These are phyloP conservation scores for Allantophomopsis cytisporea DNA, from an alignment of 2,329 filamentous ascomycete species.

Conservation along the genomic window DNA sequence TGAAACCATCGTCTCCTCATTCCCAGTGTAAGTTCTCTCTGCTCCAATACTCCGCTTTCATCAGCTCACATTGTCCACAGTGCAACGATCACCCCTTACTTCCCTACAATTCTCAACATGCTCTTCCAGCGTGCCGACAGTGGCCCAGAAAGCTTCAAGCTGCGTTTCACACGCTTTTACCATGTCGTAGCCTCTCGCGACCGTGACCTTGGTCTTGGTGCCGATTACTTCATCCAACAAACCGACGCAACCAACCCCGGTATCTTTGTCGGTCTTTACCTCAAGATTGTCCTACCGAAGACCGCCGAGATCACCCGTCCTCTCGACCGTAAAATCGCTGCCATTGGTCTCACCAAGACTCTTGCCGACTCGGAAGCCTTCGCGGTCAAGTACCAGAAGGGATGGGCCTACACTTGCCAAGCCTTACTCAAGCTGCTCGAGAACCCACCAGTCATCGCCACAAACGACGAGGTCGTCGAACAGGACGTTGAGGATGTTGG, in stretches of 20 bases:
- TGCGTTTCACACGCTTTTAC: slow-evolving; percentile 87
- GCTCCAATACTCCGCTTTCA: slow-evolving; percentile 2
- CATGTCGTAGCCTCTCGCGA: slow-evolving; percentile 70
- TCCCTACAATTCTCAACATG: slow-evolving; percentile 57
- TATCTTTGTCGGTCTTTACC: slow-evolving; percentile 76
- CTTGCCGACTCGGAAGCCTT: slow-evolving; percentile 79
- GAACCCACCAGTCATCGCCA: slow-evolving; percentile 63
- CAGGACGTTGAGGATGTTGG: slow-evolving; percentile 89
- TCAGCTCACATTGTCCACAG: background rate
- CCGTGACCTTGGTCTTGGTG: slow-evolving; percentile 67
- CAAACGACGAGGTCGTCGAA: slow-evolving; percentile 69
- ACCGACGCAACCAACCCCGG: slow-evolving; percentile 70
- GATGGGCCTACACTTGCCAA: slow-evolving; percentile 84
- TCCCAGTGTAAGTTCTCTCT: slow-evolving; percentile 47
- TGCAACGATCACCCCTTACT: slow-evolving; percentile 10
- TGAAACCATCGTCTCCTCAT: slow-evolving; percentile 61
- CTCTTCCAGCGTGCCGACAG: slow-evolving; percentile 62
- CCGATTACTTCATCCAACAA: slow-evolving; percentile 81
- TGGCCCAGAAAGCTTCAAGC: slow-evolving; percentile 64
- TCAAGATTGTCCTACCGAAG: slow-evolving; percentile 72
- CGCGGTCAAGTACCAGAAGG: slow-evolving; percentile 68
- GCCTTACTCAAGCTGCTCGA: slow-evolving; percentile 80
- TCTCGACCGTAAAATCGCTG: slow-evolving; percentile 83
- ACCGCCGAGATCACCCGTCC: slow-evolving; percentile 82
- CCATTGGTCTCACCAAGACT: slow-evolving; percentile 87